Conservation (phyloP, 345 rosid species). For the Triadica sebifera region DNA sequence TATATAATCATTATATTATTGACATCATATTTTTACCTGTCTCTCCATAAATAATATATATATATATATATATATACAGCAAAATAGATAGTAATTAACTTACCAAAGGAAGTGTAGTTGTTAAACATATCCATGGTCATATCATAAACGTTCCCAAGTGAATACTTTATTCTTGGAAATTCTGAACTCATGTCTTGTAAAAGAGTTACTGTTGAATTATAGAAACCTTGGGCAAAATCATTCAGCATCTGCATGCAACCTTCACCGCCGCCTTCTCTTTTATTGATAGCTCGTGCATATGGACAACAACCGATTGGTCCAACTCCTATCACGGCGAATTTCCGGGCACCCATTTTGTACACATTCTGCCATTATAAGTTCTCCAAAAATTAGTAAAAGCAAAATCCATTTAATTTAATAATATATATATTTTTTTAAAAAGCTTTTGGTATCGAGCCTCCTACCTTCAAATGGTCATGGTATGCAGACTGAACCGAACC, state of each 20-base stretch:
- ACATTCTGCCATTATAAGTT: not conserved
- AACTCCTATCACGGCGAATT: slow-evolving; percentile 11
- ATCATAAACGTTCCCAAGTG: slow-evolving; percentile 17
- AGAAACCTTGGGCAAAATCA: slow-evolving; percentile 3
- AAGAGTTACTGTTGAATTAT: not conserved
- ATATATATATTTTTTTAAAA: no score
- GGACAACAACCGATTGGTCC: slow-evolving; percentile 21
- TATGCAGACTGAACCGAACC: slow-evolving; percentile 1
- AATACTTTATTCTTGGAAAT: slow-evolving; percentile 14
- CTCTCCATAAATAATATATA: no score
- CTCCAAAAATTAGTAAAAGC: not conserved
- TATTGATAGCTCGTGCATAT: slow-evolving; percentile 3
- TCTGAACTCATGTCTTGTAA: slow-evolving; percentile 14
- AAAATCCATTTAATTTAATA: no score
- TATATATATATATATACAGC: no score
- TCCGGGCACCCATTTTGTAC: slow-evolving; percentile 12
- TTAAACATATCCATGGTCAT: slow-evolving; percentile 20
- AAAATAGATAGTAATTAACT: not conserved
- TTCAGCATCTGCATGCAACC: slow-evolving; percentile 5
- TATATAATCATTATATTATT: no score
- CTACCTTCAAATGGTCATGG: not conserved
- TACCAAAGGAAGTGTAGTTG: slow-evolving; percentile 10
- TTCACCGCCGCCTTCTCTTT: not conserved
- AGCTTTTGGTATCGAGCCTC: no score
- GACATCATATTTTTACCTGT: no score